Evolutionary conservation across 139 green algal genomes (phyloP).

Genomic region (Picochlorum sp.): DNA sequence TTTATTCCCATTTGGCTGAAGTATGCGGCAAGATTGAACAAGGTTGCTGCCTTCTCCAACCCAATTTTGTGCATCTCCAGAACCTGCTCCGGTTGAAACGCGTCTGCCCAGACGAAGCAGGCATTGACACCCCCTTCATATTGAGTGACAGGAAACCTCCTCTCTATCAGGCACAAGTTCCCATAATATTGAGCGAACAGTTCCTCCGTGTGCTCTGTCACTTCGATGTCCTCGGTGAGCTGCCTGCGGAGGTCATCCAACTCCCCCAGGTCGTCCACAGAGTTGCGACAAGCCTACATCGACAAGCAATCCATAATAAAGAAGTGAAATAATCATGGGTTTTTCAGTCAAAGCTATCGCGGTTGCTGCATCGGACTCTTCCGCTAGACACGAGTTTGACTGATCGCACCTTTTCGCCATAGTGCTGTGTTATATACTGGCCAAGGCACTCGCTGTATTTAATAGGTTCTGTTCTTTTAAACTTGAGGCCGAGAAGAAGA

Average conservation of each 20-base stretch:
- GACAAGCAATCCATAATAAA: background rate
- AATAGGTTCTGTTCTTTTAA: slow-evolving; percentile 61
- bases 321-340: background rate
- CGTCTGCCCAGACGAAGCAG: slow-evolving; percentile 64
- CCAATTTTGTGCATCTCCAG: slow-evolving; percentile 71
- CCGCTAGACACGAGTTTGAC: background rate
- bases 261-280: slow-evolving; percentile 29
- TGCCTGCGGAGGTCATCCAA: slow-evolving; percentile 53
- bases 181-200: slow-evolving; percentile 75
- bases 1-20: slow-evolving; percentile 65
- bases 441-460: slow-evolving; percentile 61
- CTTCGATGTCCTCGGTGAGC: background rate
- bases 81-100: slow-evolving; percentile 61
- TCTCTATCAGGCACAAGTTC: slow-evolving; percentile 72
- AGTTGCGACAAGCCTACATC: background rate
- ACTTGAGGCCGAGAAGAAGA: slow-evolving; percentile 60
- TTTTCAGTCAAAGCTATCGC: background rate
- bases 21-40: slow-evolving; percentile 85
- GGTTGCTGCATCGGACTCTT: background rate
- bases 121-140: slow-evolving; percentile 55
- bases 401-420: slow-evolving; percentile 31
- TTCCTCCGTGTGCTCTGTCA: slow-evolving; percentile 18
- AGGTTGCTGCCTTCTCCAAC: slow-evolving; percentile 84
- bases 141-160: slow-evolving; percentile 80
- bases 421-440: slow-evolving; percentile 53